These are phyloP conservation scores for Diaporthe ilicicola DNA, from an alignment of 2,329 filamentous ascomycete genomes.

Conservation along the genomic window DNA sequence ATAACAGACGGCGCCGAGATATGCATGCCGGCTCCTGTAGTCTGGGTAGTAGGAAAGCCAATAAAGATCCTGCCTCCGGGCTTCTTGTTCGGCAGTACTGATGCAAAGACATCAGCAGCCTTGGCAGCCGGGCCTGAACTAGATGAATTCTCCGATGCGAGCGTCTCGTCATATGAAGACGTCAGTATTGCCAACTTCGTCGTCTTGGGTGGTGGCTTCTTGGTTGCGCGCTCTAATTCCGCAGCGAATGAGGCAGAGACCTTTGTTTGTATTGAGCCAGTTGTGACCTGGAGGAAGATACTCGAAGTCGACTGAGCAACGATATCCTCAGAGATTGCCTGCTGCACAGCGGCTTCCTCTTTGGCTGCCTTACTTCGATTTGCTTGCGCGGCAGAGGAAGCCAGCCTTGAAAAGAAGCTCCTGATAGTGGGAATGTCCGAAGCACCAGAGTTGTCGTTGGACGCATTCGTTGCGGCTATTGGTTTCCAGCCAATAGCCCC, in stretches of 20 bases:
- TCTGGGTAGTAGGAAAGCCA: conserved; percentile 96
- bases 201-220: conserved; percentile 91
- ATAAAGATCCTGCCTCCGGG: conserved; percentile 90
- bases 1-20: conserved; percentile 96
- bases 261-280: conserved; percentile 81
- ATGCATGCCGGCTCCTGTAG: conserved; percentile 91
- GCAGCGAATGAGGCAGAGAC: conserved; percentile 77
- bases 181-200: conserved; percentile 90
- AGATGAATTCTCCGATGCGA: conserved; percentile 68
- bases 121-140: conserved; percentile 58
- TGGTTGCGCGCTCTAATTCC: conserved; percentile 93
- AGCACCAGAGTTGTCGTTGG: conserved; percentile 58
- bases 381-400: conserved; percentile 62
- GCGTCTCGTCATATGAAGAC: conserved; percentile 85
- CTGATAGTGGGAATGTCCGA: conserved; percentile 70
- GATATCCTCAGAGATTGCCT: conserved; percentile 74
- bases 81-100: conserved; percentile 87
- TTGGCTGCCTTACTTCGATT: conserved; percentile 64
- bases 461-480: conserved; percentile 47
- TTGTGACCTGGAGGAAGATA: conserved; percentile 89
- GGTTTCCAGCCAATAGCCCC: conserved; percentile 87
- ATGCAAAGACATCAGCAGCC: conserved; percentile 83
- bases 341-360: conserved; percentile 70
- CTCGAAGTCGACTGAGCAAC: conserved; percentile 75
- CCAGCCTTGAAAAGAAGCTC: conserved; percentile 83